Conservation (phyloP, 306 rosid species). For the Adenanthera pavonina region DNA sequence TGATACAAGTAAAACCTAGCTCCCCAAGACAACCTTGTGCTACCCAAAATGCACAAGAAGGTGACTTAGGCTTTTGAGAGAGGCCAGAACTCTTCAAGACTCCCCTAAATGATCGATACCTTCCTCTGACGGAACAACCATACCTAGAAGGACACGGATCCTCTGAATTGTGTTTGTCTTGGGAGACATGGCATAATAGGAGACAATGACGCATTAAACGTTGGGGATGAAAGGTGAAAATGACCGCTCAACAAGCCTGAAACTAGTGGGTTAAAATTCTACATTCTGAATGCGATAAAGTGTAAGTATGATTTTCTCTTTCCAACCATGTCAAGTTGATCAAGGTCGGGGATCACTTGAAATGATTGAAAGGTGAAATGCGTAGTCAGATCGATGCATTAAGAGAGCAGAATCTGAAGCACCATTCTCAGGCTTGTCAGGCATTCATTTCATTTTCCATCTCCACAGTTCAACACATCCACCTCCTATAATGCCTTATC, state of each 20-base stretch:
- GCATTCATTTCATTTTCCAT: not conserved
- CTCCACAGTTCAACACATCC: not conserved
- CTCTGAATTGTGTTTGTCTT: too few relatives aligned
- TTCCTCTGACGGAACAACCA: too few relatives aligned
- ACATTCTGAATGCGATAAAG: not conserved
- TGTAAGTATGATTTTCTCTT: not conserved
- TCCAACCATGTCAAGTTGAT: not conserved
- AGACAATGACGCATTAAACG: not conserved
- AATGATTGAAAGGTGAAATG: not conserved
- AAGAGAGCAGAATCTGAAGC: not conserved
- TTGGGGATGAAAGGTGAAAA: not conserved
- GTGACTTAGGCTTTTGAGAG: too few relatives aligned
- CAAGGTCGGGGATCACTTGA: not conserved
- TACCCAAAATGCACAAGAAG: too few relatives aligned
- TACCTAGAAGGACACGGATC: too few relatives aligned
- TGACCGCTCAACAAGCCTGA: not conserved
- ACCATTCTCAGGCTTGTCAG: not conserved
- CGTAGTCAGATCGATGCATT: not conserved
- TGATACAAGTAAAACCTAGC: too few relatives aligned
- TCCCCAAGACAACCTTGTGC: too few relatives aligned
- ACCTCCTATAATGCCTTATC: not conserved
- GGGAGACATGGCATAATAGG: not conserved
- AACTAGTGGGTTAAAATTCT: not conserved
- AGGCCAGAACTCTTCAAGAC: too few relatives aligned
- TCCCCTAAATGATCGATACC: too few relatives aligned